phyloP scores from a whole-genome alignment of 1,284 basidiomycete genomes.

The Naganishia liquefaciens region DNA sequence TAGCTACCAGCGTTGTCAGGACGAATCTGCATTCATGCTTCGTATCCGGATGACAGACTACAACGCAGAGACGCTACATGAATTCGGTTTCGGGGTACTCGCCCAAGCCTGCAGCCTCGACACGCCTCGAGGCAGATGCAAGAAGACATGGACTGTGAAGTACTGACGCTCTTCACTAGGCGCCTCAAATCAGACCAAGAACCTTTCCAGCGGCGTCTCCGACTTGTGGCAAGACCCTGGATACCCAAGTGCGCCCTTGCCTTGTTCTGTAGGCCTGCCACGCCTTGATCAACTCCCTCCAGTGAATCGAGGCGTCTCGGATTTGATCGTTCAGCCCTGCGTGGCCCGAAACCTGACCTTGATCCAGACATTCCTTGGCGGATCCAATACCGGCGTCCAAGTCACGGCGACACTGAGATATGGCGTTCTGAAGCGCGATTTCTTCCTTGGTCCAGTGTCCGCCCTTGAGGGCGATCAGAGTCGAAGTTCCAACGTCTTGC shows the following conservation, averaged over 20 bases:
- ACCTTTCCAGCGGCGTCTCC: constrained; percentile 23
- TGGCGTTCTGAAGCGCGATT: constrained; percentile 22
- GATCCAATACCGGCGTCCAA: constrained; percentile 26
- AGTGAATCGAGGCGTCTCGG: constrained; percentile 26
- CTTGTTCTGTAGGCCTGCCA: constrained; percentile 23
- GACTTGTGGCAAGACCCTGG: constrained; percentile 13
- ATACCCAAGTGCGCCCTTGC: constrained; percentile 21
- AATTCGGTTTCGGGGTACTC: too few relatives aligned
- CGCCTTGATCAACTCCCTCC: constrained; percentile 14
- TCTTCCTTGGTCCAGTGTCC: constrained; percentile 31
- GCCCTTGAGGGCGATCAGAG: constrained; percentile 20
- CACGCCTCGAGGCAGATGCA: too few relatives aligned
- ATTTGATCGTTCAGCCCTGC: constrained; percentile 30
- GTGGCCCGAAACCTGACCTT: constrained; percentile 11
- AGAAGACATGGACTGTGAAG: too few relatives aligned
- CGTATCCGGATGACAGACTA: too few relatives aligned
- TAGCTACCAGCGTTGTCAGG: too few relatives aligned
- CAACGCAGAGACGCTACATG: too few relatives aligned
- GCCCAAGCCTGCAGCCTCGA: too few relatives aligned
- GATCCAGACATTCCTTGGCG: constrained; percentile 26
- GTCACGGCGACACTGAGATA: constrained; percentile 11
- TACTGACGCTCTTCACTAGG: too few relatives aligned
- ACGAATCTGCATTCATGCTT: too few relatives aligned
- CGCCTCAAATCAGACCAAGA: constrained; percentile 23
- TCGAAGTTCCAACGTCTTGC: constrained; percentile 12